Conservation (phyloP, 2,329 filamentous ascomycete genomes). For the Fusarium pilosicola region DNA sequence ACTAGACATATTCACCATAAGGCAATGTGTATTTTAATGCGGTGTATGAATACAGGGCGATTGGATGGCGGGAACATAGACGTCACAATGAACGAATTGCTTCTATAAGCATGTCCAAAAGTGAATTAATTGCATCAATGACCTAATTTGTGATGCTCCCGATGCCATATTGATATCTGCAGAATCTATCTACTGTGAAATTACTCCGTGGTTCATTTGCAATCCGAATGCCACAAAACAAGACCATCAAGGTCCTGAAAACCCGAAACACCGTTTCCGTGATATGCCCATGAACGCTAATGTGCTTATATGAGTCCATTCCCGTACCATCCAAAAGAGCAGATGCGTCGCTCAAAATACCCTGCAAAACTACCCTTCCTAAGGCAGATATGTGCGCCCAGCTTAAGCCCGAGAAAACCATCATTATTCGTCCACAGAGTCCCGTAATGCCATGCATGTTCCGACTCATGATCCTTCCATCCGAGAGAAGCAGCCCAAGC, state of each 20-base stretch:
- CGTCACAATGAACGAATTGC: slow-evolving; percentile 38
- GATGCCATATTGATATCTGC: slow-evolving; percentile 24
- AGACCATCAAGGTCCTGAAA: slow-evolving; percentile 7
- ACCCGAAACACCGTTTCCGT: slow-evolving; percentile 36
- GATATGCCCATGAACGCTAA: slow-evolving; percentile 22
- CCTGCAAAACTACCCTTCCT: not conserved
- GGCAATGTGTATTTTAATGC: slow-evolving; percentile 42
- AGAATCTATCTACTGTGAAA: slow-evolving; percentile 28
- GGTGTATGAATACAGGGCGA: slow-evolving; percentile 50
- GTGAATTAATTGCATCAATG: not conserved
- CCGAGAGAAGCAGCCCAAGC: slow-evolving; percentile 68
- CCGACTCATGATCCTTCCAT: slow-evolving; percentile 49
- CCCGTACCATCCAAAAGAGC: slow-evolving; percentile 6
- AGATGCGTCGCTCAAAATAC: not conserved
- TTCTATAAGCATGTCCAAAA: not conserved
- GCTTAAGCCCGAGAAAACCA: slow-evolving; percentile 17
- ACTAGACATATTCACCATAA: slow-evolving; percentile 65
- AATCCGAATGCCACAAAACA: slow-evolving; percentile 14
- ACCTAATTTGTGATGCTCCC: not conserved
- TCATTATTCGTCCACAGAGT: slow-evolving; percentile 32
- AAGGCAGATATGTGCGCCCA: not conserved
- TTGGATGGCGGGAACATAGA: slow-evolving; percentile 41
- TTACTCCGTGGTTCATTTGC: slow-evolving; percentile 4
- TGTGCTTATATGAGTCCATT: slow-evolving; percentile 4
- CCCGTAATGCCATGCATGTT: slow-evolving; percentile 1